These are phyloP conservation scores for Licmophora abbreviata DNA, from an alignment of 108 stramenopile species.

Conservation along the genomic window DNA sequence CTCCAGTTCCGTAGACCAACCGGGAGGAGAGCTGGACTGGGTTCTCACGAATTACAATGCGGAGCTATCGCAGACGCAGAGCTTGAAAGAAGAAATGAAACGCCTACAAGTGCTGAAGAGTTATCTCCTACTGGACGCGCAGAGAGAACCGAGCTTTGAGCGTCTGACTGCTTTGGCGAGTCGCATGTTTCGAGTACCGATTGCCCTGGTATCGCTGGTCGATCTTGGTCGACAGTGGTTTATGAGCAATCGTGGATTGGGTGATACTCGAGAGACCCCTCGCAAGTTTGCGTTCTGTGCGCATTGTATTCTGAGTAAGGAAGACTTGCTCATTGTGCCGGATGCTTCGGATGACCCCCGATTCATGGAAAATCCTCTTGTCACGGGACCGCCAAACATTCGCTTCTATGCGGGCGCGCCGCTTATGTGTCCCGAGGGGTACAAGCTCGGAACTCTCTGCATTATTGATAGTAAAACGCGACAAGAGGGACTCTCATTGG, in stretches of 20 bases:
- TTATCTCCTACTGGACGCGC: conserved; percentile 52
- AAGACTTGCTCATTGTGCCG: conserved; percentile 51
- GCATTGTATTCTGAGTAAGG: conserved; percentile 48
- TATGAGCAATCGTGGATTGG: conserved; percentile 57
- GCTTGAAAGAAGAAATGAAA: conserved; percentile 46
- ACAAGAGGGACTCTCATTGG: conserved; percentile 39
- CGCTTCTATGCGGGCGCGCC: conserved; percentile 84
- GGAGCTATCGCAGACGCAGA: conserved; percentile 15
- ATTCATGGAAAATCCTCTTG: conserved; percentile 53
- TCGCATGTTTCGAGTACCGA: conserved; percentile 61
- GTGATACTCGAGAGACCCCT: conserved; percentile 64
- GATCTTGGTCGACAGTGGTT: conserved; percentile 76
- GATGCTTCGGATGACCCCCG: conserved; percentile 60
- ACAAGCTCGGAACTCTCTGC: conserved; percentile 73
- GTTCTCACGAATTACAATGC: conserved; percentile 17
- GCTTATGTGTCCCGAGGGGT: conserved; percentile 61
- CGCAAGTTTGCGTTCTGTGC: conserved; percentile 76
- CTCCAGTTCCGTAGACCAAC: neutral
- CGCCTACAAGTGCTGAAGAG: conserved; percentile 52
- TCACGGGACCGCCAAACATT: conserved; percentile 61
- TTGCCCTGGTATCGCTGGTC: conserved; percentile 61
- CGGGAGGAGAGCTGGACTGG: conserved; percentile 24
- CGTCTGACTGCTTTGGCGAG: conserved; percentile 22
- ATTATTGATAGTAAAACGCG: conserved; percentile 56
- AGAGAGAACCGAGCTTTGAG: conserved; percentile 35